Percentiles rank a stretch among this genome's conserved stretches.
Evolutionary conservation across 495 filamentous ascomycete species (phyloP).

Genomic region (Letharia lupina): DNA sequence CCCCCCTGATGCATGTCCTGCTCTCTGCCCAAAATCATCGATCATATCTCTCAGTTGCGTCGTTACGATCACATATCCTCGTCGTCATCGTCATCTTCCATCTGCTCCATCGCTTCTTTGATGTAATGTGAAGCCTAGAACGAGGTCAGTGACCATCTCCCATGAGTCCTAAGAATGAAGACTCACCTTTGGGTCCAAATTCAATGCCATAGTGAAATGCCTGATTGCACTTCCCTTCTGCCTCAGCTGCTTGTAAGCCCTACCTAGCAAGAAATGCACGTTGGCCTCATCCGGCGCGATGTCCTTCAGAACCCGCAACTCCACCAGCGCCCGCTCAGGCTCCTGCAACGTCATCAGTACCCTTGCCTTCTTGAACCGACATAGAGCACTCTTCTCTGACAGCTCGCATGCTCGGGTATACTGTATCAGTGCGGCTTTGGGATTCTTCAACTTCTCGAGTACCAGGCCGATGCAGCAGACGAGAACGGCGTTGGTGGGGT

Average conservation of each 20-base stretch:
- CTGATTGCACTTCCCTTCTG: constrained; percentile 76
- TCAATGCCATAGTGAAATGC: constrained; percentile 88
- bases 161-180: constrained; percentile 5
- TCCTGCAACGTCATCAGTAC: constrained; percentile 72
- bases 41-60: too few relatives aligned
- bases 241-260: constrained; percentile 69
- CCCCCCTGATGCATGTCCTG: not conserved
- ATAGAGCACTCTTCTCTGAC: constrained; percentile 70
- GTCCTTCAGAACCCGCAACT: constrained; percentile 77
- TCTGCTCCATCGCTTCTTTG: constrained; percentile 82
- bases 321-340: constrained; percentile 58
- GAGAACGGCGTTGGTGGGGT: constrained; percentile 83
- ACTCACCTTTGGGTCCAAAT: constrained; percentile 89
- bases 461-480: constrained; percentile 86
- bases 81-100: constrained; percentile 78
- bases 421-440: constrained; percentile 63
- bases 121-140: constrained; percentile 76
- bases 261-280: constrained; percentile 87
- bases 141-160: constrained; percentile 24
- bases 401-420: constrained; percentile 74
- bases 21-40: not conserved
- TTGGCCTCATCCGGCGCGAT: constrained; percentile 90
- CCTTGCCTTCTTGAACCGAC: constrained; percentile 86
- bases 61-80: constrained; percentile 47
- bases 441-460: constrained; percentile 76